Percentiles rank a stretch among this genome's conserved stretches.
phyloP scores from a whole-genome alignment of 2,329 filamentous ascomycete genomes.

The Pyricularia grisea region DNA sequence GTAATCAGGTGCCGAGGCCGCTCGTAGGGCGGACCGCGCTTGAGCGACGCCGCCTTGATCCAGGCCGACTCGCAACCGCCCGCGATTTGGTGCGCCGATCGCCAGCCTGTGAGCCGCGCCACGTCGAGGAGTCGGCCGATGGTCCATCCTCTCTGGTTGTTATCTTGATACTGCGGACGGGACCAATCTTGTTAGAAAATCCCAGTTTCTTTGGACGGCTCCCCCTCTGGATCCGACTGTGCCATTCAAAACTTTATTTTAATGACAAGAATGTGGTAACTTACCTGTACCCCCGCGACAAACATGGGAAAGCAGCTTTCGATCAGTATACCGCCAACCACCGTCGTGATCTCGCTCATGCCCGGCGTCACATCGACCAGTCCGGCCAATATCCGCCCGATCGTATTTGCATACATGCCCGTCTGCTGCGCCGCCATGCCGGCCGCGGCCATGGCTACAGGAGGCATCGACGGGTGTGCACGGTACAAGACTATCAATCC shows the following conservation, averaged over 20 bases:
- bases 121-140: conserved; percentile 67
- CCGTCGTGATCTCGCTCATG: conserved; percentile 57
- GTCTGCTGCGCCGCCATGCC: conserved; percentile 69
- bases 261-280: conserved; percentile 4
- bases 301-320: conserved; percentile 79
- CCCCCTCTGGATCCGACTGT: background rate
- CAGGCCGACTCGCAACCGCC: conserved; percentile 78
- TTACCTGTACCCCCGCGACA: conserved; percentile 69
- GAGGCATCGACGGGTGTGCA: conserved; percentile 82
- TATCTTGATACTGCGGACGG: conserved; percentile 54
- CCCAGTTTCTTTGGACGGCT: background rate
- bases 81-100: conserved; percentile 72
- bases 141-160: conserved; percentile 67
- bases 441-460: conserved; percentile 79
- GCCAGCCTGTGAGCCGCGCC: conserved; percentile 76
- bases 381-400: conserved; percentile 75
- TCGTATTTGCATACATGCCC: conserved; percentile 57
- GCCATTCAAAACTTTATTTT: background rate
- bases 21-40: conserved; percentile 66
- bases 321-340: conserved; percentile 70
- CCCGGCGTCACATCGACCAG: conserved; percentile 45
- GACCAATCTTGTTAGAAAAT: background rate
- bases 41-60: conserved; percentile 64
- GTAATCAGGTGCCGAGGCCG: conserved; percentile 30
- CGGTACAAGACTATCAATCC: conserved; percentile 74